phyloP scores from a whole-genome alignment of 495 filamentous ascomycete genomes.

The Penicillium antarcticum region DNA sequence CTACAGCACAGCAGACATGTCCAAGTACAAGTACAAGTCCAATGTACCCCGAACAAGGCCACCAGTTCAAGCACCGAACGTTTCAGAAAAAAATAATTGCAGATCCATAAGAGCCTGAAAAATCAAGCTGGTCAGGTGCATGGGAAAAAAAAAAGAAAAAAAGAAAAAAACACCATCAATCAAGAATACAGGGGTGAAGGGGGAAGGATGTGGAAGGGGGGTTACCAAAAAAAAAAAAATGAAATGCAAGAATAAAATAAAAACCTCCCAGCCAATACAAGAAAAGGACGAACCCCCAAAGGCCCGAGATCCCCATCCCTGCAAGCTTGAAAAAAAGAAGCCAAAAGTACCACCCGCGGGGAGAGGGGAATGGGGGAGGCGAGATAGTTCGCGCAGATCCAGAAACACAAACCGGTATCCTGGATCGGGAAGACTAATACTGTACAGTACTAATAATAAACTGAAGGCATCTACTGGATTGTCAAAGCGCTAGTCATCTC shows the following conservation, averaged over 20 bases:
- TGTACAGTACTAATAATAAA: not conserved
- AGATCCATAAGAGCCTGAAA: not conserved
- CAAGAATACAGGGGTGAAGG: too few species aligned
- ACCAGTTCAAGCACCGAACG: not conserved
- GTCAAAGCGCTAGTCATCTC: too few species aligned
- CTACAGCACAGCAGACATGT: not conserved
- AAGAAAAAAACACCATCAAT: too few species aligned
- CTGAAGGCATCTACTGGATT: too few species aligned
- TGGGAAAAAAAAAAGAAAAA: not conserved
- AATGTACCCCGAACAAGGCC: not conserved
- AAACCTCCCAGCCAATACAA: not conserved
- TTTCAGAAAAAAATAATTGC: not conserved
- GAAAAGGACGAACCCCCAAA: not conserved
- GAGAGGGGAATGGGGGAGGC: not conserved
- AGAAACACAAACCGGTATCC: not conserved
- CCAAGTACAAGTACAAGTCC: not conserved
- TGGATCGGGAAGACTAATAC: not conserved
- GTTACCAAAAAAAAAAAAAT: too few species aligned
- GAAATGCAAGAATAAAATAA: not conserved
- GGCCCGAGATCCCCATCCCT: not conserved
- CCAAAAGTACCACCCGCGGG: conserved; percentile 3
- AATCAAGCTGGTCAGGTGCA: conserved; percentile 1
- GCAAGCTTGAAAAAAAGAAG: not conserved
- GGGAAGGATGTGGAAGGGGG: too few species aligned
- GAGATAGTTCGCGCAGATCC: conserved; percentile 1